Percentiles rank a stretch among this genome's conserved stretches.
Conservation (phyloP, 75 land plant genomes). For the Azolla pinnata region DNA sequence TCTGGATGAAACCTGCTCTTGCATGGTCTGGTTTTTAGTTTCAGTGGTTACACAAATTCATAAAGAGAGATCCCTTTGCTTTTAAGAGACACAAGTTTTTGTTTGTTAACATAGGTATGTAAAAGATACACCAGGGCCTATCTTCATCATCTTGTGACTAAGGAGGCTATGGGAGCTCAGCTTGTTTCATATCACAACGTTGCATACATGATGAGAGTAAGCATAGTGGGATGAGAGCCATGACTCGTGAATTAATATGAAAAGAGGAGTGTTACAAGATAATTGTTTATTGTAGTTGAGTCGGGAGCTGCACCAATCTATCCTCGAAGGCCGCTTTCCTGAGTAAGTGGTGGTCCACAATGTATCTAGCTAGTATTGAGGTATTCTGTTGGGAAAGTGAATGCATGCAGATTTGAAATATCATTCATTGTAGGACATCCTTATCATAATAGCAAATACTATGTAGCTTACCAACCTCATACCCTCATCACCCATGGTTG, state of each 20-base stretch:
- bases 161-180: conserved; percentile 96
- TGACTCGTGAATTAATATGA: not conserved
- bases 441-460: too few relatives aligned
- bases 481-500: not conserved
- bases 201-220: conserved; percentile 90
- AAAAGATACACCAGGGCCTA: conserved; percentile 83
- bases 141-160: conserved; percentile 85
- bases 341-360: conserved; percentile 72
- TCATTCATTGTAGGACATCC: too few relatives aligned
- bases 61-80: too few relatives aligned
- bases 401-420: too few relatives aligned
- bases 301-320: conserved; percentile 74
- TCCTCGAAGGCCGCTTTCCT: conserved; percentile 76
- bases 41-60: not conserved
- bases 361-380: too few relatives aligned
- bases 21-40: conserved; percentile 60
- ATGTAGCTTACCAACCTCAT: too few relatives aligned
- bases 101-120: conserved; percentile 86
- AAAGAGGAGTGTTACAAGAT: not conserved
- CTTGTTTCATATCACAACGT: conserved; percentile 94
- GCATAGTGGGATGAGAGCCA: not conserved
- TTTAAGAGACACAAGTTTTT: too few relatives aligned
- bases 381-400: too few relatives aligned
- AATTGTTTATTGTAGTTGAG: conserved; percentile 60
- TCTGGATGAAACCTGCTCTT: conserved; percentile 81